These are phyloP conservation scores for Ganoderma resinaceum DNA, from an alignment of 1,284 basidiomycete genomes.

Conservation along the genomic window DNA sequence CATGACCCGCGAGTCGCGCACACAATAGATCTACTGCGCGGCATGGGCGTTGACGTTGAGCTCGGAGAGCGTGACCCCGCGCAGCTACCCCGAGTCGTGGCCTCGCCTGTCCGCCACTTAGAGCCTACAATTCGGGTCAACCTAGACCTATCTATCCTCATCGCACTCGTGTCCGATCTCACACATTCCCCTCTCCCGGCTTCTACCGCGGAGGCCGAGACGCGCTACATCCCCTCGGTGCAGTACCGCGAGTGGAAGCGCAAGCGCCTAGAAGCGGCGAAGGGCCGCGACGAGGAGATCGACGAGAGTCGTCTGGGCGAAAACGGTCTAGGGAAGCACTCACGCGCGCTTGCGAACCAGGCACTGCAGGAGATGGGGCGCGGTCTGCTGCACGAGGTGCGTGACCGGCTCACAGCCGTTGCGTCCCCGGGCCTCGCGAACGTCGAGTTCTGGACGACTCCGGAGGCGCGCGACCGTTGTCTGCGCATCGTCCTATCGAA, in stretches of 20 bases:
- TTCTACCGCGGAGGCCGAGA: constrained; percentile 61
- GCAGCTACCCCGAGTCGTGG: constrained; percentile 19
- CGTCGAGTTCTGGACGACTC: constrained; percentile 81
- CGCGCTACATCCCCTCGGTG: constrained; percentile 65
- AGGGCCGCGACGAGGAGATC: constrained; percentile 26
- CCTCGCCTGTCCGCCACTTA: constrained; percentile 29
- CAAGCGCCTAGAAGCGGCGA: constrained; percentile 39
- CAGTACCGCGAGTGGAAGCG: constrained; percentile 67
- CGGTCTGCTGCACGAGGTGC: constrained; percentile 70
- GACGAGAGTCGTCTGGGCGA: constrained; percentile 35
- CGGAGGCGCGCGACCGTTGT: constrained; percentile 73
- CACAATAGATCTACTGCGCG: constrained; percentile 61
- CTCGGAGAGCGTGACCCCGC: constrained; percentile 64
- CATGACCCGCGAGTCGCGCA: constrained; percentile 65
- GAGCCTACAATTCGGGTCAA: constrained; percentile 69
- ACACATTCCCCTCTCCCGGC: constrained; percentile 75
- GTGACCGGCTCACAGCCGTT: constrained; percentile 47
- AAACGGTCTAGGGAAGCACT: constrained; percentile 53
- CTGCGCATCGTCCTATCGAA: constrained; percentile 69
- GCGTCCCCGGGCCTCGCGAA: constrained; percentile 11
- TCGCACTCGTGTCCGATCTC: constrained; percentile 84
- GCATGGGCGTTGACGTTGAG: constrained; percentile 71
- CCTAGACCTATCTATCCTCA: constrained; percentile 82
- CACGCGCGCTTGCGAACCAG: constrained; percentile 69
- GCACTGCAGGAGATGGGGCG: constrained; percentile 75